Percentiles rank a stretch among this genome's conserved stretches.
Evolutionary conservation across 805 yeast species (phyloP).

Genomic region (Yamadazyma ubonensis): DNA sequence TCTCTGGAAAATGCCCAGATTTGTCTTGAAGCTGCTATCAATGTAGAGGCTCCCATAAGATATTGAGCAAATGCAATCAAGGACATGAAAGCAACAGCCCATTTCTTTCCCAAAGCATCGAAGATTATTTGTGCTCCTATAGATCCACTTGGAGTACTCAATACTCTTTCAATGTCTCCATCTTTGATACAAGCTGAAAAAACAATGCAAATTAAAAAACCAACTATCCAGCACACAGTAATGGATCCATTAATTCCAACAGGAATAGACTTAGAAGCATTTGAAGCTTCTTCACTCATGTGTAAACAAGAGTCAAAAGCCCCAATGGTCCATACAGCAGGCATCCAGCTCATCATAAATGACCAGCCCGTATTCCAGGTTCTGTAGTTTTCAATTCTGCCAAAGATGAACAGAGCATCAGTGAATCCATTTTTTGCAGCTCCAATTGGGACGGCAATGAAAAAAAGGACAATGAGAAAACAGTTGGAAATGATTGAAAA

Average conservation of each 20-base stretch:
- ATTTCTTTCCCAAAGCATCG: slow-evolving; percentile 60
- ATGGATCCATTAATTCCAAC: slow-evolving; percentile 62
- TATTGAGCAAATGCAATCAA: slow-evolving; percentile 59
- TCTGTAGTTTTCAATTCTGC: slow-evolving; percentile 48
- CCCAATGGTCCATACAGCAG: slow-evolving; percentile 75
- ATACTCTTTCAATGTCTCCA: slow-evolving; percentile 38
- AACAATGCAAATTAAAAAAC: slow-evolving; percentile 55
- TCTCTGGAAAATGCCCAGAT: slow-evolving; percentile 78
- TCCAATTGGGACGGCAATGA: slow-evolving; percentile 68
- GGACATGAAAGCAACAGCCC: slow-evolving; percentile 66
- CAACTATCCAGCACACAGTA: slow-evolving; percentile 54
- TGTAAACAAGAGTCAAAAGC: slow-evolving; percentile 73
- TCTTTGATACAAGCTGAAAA: slow-evolving; percentile 56
- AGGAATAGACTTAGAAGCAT: slow-evolving; percentile 64
- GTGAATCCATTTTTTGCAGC: slow-evolving; percentile 30
- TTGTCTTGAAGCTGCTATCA: slow-evolving; percentile 67
- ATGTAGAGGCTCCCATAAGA: slow-evolving; percentile 64
- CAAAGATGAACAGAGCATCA: slow-evolving; percentile 48
- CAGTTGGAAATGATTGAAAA: slow-evolving; percentile 56
- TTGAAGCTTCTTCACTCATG: slow-evolving; percentile 68
- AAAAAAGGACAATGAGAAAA: slow-evolving; percentile 49
- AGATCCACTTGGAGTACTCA: slow-evolving; percentile 50
- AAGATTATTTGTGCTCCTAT: slow-evolving; percentile 64
- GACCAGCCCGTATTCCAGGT: slow-evolving; percentile 47
- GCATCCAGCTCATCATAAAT: slow-evolving; percentile 56